Evolutionary conservation across 257 asterid species (phyloP), one percentile per base, ranked within the genome.

Genomic region (Ehretia macrophylla): DNA sequence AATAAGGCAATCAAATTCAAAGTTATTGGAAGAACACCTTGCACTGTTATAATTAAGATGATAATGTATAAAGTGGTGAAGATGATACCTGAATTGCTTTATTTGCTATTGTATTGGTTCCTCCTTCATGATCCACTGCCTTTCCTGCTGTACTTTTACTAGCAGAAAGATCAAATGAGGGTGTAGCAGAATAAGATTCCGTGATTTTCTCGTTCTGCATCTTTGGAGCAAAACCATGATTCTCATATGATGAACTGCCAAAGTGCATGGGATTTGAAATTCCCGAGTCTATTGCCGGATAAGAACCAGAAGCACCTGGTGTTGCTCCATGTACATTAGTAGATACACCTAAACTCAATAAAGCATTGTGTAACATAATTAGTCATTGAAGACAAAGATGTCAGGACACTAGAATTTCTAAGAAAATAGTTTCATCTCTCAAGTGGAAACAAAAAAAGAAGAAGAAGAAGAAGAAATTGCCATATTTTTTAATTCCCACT

Each of bases 181-280:
- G 60, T 18, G 68, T 67, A 54, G 83, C 68, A 38, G 85, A 58
- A 75, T 79, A 78, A 35, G 72, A 74, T 72, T 83, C 96, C 62
- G 71, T 59, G 66, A 78, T 70, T 79, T 83, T 81, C 51, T 86
- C 97, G 76, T 78, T 84, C 32, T 83, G 64, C 57, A 76, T 74
- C 75, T 88, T 88, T 62, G 85, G 79, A 61, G 80, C 77, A 67
- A 79, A 80, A 42, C 84, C 83, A 61, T 75, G 94, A 69, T 70
- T 79, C 47, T 85, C 97, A 59, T 76, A 69, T 59, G 94, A 72
- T 68, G 96, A 78, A 81, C 76, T 79, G 39, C 80, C 84, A 77
- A 79, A 86, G 73, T 79, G 93, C 86, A 79, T 68, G 64, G 78
- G 78, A 75, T 71, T 72, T 39, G 87, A 68, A 63, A 70, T 63